Evolutionary conservation across 371 early-diverging fungal species (phyloP).

Genomic region (Saksenaea oblongispora): DNA sequence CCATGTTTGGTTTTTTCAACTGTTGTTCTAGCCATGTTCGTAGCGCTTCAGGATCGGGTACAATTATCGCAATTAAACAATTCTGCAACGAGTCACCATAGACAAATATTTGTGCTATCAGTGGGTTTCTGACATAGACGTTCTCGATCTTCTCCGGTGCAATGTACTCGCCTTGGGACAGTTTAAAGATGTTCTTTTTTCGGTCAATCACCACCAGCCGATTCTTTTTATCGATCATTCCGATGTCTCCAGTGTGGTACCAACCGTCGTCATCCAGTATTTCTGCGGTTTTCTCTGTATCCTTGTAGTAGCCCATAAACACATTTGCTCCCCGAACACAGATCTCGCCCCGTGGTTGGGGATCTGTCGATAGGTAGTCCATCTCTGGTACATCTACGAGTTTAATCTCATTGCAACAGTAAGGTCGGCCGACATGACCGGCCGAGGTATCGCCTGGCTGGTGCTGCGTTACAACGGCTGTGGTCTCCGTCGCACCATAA

Average conservation of each 20-base stretch:
- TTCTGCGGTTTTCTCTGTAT: conserved; percentile 81
- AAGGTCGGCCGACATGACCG: conserved; percentile 79
- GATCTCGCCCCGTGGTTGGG: conserved; percentile 92
- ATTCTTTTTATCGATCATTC: conserved; percentile 71
- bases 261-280: conserved; percentile 87
- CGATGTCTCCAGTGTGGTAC: conserved; percentile 94
- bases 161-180: conserved; percentile 92
- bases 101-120: conserved; percentile 71
- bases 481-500: conserved; percentile 92
- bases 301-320: conserved; percentile 86
- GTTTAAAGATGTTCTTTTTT: conserved; percentile 98
- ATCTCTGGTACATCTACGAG: conserved; percentile 91
- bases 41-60: conserved; percentile 75
- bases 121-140: conserved; percentile 53
- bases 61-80: conserved; percentile 81
- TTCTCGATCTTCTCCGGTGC: conserved; percentile 96
- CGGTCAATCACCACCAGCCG: conserved; percentile 86
- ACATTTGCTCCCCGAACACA: conserved; percentile 83
- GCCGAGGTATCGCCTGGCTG: conserved; percentile 43
- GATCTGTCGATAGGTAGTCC: conserved; percentile 78
- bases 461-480: conserved; percentile 63
- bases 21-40: conserved; percentile 21
- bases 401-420: conserved; percentile 72
- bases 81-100: conserved; percentile 87
- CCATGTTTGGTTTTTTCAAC: conserved; percentile 26